Percentiles rank a stretch among this genome's conserved stretches.
Conservation (phyloP, 164 flowering plant species). For the Kingdonia uniflora region DNA sequence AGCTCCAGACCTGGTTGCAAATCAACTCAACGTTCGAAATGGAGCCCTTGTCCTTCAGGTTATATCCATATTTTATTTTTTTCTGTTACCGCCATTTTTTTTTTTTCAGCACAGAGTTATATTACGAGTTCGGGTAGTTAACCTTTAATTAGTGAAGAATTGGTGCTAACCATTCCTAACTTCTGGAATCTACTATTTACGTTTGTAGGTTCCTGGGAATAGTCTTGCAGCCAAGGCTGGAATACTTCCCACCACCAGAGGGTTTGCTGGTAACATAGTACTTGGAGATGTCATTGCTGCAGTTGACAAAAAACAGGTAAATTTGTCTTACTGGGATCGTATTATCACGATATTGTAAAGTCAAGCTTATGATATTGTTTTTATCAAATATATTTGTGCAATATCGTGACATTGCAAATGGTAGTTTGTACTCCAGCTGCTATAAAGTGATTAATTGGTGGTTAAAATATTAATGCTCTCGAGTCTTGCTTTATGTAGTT, state of each 20-base stretch:
- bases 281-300: slow-evolving; percentile 82
- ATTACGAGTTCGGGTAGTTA: not conserved
- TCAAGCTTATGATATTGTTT: too few species aligned
- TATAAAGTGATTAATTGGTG: not conserved
- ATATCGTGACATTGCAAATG: too few species aligned
- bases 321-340: slow-evolving; percentile 9
- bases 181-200: not conserved
- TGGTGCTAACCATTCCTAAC: too few species aligned
- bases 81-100: not conserved
- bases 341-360: too few species aligned
- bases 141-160: too few species aligned
- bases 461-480: too few species aligned
- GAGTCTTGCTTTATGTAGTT: not conserved
- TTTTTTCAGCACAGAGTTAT: not conserved
- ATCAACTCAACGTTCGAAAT: slow-evolving; percentile 84
- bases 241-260: slow-evolving; percentile 65
- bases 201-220: slow-evolving; percentile 57
- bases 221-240: slow-evolving; percentile 86
- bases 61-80: slow-evolving; percentile 12
- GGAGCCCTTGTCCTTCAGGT: slow-evolving; percentile 89
- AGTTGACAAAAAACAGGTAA: slow-evolving; percentile 67
- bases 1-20: slow-evolving; percentile 82
- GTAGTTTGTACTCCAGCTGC: too few species aligned
- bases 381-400: too few species aligned
- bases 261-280: slow-evolving; percentile 83